Percentiles rank a stretch among this genome's conserved stretches.
phyloP scores from a whole-genome alignment of 169 alveolate genomes.

The Blepharisma undulans region DNA sequence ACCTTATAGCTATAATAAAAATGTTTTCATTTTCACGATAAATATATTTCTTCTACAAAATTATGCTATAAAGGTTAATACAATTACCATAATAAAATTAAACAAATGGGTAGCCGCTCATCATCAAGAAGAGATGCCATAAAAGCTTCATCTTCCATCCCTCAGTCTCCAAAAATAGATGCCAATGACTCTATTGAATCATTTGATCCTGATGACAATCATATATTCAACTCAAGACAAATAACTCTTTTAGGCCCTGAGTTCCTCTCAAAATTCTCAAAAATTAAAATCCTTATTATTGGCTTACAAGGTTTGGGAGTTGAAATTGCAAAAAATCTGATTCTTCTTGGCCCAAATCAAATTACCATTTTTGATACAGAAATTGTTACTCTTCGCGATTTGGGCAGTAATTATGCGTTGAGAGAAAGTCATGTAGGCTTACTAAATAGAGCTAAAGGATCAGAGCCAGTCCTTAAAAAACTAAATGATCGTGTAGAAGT shows the following conservation, averaged over 20 bases:
- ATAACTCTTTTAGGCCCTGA: constrained; percentile 99
- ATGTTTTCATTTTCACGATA: too few relatives aligned
- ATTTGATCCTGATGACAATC: too few relatives aligned
- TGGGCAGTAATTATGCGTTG: constrained; percentile 93
- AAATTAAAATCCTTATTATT: constrained; percentile 90
- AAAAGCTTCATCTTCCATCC: too few relatives aligned
- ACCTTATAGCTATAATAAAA: too few relatives aligned
- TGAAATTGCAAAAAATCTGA: constrained; percentile 94
- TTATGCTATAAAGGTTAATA: too few relatives aligned
- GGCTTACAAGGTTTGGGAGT: constrained; percentile 94
- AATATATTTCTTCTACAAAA: too few relatives aligned
- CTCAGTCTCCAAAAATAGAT: too few relatives aligned
- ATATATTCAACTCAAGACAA: constrained; percentile 97
- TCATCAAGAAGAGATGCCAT: too few relatives aligned
- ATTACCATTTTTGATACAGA: constrained; percentile 91
- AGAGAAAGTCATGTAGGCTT: constrained; percentile 89
- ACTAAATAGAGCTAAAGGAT: constrained; percentile 44
- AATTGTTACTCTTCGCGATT: constrained; percentile 82
- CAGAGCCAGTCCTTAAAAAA: constrained; percentile 69
- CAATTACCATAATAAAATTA: too few relatives aligned
- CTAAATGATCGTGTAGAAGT: constrained; percentile 92
- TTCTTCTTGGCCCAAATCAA: constrained; percentile 94
- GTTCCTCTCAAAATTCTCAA: constrained; percentile 94
- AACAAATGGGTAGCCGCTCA: too few relatives aligned
- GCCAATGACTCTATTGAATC: too few relatives aligned